Base-by-base conservation (phyloP, 208 protist species). In the Phytomonas francai region DNA sequence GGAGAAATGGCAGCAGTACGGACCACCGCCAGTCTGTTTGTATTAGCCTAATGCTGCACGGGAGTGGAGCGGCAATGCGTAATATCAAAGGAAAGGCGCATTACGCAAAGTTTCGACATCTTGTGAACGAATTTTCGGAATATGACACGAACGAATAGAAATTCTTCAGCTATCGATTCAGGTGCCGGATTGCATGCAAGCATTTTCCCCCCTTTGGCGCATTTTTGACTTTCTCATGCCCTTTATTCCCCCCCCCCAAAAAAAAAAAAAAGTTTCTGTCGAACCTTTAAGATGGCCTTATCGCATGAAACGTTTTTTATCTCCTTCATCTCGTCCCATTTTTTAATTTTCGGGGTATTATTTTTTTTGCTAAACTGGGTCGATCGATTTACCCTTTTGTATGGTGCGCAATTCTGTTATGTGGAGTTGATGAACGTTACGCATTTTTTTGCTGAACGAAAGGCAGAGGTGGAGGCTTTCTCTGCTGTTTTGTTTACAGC, bases 1-100 rank as follows among this genome's bases (percentile, higher is more conserved):
- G 65, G 58, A 63, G 57, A 39, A 75, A 58, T 94, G 89, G 89
- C 73, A 91, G 67, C 30, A 31, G 12, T 30, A 71, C 22, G 67
- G 88, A 25, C 64, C 75, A 63, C 86, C 89, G 29, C 73, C 79
- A 6, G 75, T 87, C 31, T 72, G 72, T 14, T 33, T 79, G n/a
- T 83, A 82, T 69, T 87, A 79, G 79, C 71, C 70, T 3, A 70
- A 81, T 22, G 76, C 69, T 2, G 63, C 49, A 3, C 22, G 28
- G 12, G 70, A 79, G 63, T 74, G 34, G 34, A 12, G 34, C 11
- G 34, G 34, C 34, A 11, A 39, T 39, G 34, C 7, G 34, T 39
- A 39, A 39, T 39, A 39, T 39, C 34, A 11, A 39, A 39, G 34
- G 4, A 39, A 39, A 12, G 34, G 34, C 34, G 4, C 11, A 39